A percentile compares a stretch with the other conserved stretches of the same genome.
Evolutionary conservation across 345 rosid species (phyloP).

Genomic region (Murraya paniculata): DNA sequence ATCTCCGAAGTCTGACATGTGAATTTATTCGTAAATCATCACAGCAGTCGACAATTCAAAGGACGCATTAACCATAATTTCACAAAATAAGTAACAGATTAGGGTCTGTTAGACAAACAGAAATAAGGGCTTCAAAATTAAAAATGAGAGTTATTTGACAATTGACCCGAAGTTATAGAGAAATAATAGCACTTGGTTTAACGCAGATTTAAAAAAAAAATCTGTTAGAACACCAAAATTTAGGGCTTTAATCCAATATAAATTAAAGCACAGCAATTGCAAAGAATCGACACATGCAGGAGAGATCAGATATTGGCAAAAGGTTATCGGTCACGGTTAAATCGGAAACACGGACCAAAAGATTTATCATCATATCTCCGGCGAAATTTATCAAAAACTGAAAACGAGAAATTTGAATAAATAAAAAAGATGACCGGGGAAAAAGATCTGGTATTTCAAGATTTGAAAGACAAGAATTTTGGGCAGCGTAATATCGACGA

Average conservation of each 20-base stretch:
- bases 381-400: no score
- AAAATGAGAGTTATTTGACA: not conserved
- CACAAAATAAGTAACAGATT: not conserved
- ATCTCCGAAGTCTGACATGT: constrained; percentile 18
- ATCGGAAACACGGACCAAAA: constrained; percentile 46
- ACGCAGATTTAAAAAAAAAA: no score
- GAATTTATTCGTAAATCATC: constrained; percentile 16
- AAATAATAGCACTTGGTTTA: no score
- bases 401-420: not conserved
- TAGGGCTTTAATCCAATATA: not conserved
- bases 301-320: constrained; percentile 39
- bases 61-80: not conserved
- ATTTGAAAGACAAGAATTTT: not conserved
- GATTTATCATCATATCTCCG: constrained; percentile 26
- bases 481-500: not conserved
- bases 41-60: not conserved
- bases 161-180: no score
- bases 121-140: not conserved
- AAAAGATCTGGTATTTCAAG: not conserved
- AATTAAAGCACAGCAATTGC: not conserved
- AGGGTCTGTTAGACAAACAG: not conserved
- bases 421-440: not conserved
- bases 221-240: no score
- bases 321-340: constrained; percentile 28
- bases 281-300: not conserved